These are phyloP conservation scores for Solanum neorickii DNA, from an alignment of 257 asterid species.

Conservation along the genomic window DNA sequence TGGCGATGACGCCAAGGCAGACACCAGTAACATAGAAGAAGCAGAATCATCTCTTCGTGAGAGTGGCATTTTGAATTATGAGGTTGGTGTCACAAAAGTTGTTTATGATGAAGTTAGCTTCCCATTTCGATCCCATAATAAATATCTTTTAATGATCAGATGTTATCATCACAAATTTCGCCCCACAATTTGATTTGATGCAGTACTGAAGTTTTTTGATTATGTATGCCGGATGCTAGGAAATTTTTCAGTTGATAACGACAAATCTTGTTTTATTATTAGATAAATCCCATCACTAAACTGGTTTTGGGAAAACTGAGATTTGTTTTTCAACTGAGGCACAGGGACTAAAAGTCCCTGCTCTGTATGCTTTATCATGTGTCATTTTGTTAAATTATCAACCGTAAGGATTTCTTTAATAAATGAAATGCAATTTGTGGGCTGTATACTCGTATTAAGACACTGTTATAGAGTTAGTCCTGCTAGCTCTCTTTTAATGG, in stretches of 20 bases:
- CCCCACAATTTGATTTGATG: background rate
- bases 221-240: background rate
- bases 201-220: background rate
- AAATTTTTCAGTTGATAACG: background rate
- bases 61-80: constrained; percentile 80
- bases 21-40: constrained; percentile 82
- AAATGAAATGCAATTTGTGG: background rate
- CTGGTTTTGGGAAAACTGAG: background rate
- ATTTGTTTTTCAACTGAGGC: background rate
- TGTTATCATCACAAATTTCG: background rate
- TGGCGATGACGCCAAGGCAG: constrained; percentile 61
- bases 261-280: background rate
- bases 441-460: background rate
- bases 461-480: background rate
- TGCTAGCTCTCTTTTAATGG: background rate
- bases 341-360: background rate
- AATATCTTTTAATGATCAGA: background rate
- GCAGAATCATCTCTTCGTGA: constrained; percentile 92
- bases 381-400: background rate
- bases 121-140: background rate
- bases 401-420: background rate
- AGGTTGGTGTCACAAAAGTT: constrained; percentile 35
- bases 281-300: background rate
- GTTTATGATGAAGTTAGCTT: background rate
- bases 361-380: background rate